These are phyloP conservation scores for Trebouxia sp. DNA, from an alignment of 139 green algal species.

Conservation along the genomic window DNA sequence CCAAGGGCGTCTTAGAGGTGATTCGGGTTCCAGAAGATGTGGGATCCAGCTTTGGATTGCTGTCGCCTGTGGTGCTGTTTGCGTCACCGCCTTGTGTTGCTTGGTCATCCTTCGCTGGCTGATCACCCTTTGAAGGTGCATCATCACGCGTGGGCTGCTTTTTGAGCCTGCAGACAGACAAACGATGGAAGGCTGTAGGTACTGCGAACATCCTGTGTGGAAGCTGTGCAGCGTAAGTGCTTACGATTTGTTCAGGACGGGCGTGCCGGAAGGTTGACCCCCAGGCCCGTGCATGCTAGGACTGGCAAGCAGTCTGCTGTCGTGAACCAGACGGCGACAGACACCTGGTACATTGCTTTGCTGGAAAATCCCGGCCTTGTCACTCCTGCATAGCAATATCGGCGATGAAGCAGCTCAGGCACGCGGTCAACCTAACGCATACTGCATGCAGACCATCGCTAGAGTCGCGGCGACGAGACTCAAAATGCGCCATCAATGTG, in stretches of 20 bases:
- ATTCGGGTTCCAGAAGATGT: not conserved
- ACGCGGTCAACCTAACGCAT: no score
- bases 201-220: not conserved
- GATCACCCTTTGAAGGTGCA: not conserved
- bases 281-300: conserved; percentile 2
- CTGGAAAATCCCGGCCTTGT: no score
- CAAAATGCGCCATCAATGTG: no score
- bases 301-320: not conserved
- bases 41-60: not conserved
- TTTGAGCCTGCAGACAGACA: not conserved
- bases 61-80: not conserved
- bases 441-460: no score
- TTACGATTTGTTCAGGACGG: not conserved
- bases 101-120: not conserved
- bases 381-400: no score
- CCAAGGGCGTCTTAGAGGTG: not conserved
- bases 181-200: not conserved
- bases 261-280: not conserved
- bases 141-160: not conserved
- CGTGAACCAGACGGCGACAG: no score
- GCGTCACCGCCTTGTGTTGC: not conserved
- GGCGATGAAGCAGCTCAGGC: no score
- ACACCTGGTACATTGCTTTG: no score
- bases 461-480: no score
- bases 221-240: not conserved